Base-by-base conservation (phyloP, 2,329 filamentous ascomycete genomes). In the Alternaria sp. region DNA sequence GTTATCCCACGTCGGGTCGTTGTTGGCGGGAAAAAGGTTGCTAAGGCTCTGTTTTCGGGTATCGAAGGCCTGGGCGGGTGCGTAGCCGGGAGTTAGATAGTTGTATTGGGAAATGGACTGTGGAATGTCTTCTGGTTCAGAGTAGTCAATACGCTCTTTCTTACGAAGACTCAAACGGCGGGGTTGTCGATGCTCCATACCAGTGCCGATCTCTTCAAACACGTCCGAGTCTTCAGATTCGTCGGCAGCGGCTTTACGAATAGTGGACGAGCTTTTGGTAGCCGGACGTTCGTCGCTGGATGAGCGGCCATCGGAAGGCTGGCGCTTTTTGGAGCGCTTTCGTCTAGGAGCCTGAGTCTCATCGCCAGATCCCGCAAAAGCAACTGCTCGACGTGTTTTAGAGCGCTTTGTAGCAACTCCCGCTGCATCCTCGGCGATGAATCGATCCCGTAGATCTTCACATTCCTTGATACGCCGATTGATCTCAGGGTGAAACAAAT, bases 101-200 rank as follows among this genome's bases (percentile, higher is more conserved):
- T 34, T n/a, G 4, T 8, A 7, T 1, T 18, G 38, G 2, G 22
- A 18, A 12, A 36, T 14, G 20, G 12, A 16, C 8, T 41, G 26
- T 4, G 16, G 28, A 0, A 42, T 22, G 2, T 57, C 53, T 3
- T 56, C 20, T 8, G 32, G 38, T 2, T 64, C 53, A 7, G 54
- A 41, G 34, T 69, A 68, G 51, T 70, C 56, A 30, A 66, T 26
- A 26, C 59, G 64, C 16, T 47, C 55, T 20, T 59, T 66, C 36
- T 66, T 67, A 16, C 63, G 61, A 12, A 56, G 49, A 12, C 56
- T 61, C 8, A 28, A 53, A 38, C 62, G 62, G 11, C 32, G 39
- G 16, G 38, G 16, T 9, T 20, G 38, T 5, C 36, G 32, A 18
- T 51, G 51, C 20, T 36, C 11, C 3, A 24, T 9, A 6, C 22